phyloP scores from a whole-genome alignment of 1,284 basidiomycete species.

The Vanrija sp. region DNA sequence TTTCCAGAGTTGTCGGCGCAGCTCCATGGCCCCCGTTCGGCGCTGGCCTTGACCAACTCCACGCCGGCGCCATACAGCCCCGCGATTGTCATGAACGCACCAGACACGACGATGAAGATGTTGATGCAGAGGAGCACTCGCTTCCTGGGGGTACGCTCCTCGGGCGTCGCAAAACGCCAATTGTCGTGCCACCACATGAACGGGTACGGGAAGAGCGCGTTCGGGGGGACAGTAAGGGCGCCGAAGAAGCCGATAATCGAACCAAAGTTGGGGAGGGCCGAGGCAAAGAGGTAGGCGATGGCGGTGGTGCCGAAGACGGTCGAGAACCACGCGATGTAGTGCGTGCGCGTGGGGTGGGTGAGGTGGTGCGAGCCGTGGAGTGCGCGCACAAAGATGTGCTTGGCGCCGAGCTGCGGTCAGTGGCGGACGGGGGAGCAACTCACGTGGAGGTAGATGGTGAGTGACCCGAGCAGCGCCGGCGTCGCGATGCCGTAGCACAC shows the following conservation, averaged over 20 bases:
- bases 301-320: not conserved
- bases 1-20: not conserved
- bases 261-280: slow-evolving; percentile 12
- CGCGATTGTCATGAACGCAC: not conserved
- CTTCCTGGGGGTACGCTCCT: slow-evolving; percentile 1
- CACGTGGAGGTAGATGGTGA: not conserved
- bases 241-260: slow-evolving; percentile 21
- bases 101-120: not conserved
- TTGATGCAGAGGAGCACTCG: not conserved
- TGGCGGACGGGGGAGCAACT: not conserved
- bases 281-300: slow-evolving; percentile 5
- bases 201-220: slow-evolving; percentile 6
- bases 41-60: not conserved
- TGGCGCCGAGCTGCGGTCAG: slow-evolving; percentile 48
- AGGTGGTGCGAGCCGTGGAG: slow-evolving; percentile 58
- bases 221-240: slow-evolving; percentile 10
- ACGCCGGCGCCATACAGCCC: not conserved
- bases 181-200: slow-evolving; percentile 31
- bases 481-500: slow-evolving; percentile 36
- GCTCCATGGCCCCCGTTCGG: not conserved
- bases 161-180: slow-evolving; percentile 8
- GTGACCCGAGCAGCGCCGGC: slow-evolving; percentile 28
- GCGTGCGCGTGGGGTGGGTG: slow-evolving; percentile 56
- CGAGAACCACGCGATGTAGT: slow-evolving; percentile 57
- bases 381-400: slow-evolving; percentile 59